Conservation (phyloP, 2,329 filamentous ascomycete genomes). For the Teratosphaeria zuluensis region DNA sequence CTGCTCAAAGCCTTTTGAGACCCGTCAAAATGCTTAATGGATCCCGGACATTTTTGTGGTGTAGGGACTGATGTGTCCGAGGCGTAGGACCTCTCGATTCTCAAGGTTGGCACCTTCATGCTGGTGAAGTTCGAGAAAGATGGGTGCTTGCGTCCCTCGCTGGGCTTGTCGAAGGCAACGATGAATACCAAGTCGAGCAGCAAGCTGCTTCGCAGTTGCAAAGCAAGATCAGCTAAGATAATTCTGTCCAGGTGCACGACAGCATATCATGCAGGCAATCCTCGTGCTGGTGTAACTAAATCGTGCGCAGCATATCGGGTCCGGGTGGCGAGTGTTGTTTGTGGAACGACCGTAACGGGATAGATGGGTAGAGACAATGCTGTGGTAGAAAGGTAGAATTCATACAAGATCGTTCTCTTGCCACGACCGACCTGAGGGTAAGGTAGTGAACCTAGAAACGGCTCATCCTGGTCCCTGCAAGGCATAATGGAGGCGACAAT, state of each 20-base stretch:
- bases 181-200: neutral
- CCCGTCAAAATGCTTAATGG: conserved; percentile 7
- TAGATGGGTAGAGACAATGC: neutral
- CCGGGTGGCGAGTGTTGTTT: neutral
- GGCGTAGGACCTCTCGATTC: neutral
- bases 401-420: neutral
- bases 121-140: neutral
- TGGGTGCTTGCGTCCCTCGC: neutral
- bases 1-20: neutral
- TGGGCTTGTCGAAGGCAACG: neutral
- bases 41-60: neutral
- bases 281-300: neutral
- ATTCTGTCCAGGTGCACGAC: neutral
- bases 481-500: neutral
- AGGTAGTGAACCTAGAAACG: neutral
- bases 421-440: neutral
- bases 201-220: neutral
- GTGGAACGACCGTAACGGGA: neutral
- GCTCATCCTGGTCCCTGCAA: neutral
- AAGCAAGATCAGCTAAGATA: neutral
- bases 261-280: neutral
- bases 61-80: neutral
- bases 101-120: neutral
- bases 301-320: neutral
- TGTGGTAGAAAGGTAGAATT: neutral